Conservation (phyloP, 2,329 filamentous ascomycete genomes). For the Diaporthe sp. region DNA sequence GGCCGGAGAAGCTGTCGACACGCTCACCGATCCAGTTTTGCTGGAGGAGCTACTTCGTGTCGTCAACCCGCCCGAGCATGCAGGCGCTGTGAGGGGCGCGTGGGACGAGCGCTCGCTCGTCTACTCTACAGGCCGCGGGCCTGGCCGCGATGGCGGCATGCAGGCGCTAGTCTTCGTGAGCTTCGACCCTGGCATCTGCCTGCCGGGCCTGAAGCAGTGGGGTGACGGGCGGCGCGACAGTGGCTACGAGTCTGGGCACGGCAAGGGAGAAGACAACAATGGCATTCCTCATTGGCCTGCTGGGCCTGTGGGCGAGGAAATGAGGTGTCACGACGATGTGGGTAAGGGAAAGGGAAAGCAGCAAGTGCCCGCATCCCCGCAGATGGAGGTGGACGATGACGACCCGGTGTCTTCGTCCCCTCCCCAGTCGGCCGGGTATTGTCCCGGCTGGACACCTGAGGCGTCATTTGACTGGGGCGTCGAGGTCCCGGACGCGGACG, state of each 20-base stretch:
- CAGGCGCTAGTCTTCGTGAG: conserved; percentile 53
- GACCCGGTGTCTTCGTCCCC: not conserved
- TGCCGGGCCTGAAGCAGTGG: conserved; percentile 43
- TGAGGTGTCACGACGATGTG: not conserved
- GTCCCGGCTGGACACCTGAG: conserved; percentile 7
- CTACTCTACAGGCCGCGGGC: conserved; percentile 49
- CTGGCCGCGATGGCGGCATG: conserved; percentile 35
- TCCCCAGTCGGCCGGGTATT: not conserved
- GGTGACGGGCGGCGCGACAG: conserved; percentile 28
- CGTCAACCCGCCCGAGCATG: conserved; percentile 51
- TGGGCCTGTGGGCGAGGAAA: not conserved
- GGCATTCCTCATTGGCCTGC: not conserved
- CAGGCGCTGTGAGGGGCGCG: conserved; percentile 50
- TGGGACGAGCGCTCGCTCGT: conserved; percentile 61
- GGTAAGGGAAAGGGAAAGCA: conserved; percentile 14
- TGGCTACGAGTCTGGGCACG: not conserved
- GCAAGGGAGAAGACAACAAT: not conserved
- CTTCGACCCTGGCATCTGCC: conserved; percentile 52
- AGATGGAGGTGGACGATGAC: not conserved
- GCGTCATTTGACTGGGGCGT: conserved; percentile 13
- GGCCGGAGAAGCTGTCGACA: conserved; percentile 39
- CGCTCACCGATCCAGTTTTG: conserved; percentile 38
- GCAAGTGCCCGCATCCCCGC: not conserved
- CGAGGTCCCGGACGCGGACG: not conserved
- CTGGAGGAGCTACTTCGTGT: conserved; percentile 48